Conservation (phyloP, 2,329 filamentous ascomycete genomes). For the Diplocarpon rosae region DNA sequence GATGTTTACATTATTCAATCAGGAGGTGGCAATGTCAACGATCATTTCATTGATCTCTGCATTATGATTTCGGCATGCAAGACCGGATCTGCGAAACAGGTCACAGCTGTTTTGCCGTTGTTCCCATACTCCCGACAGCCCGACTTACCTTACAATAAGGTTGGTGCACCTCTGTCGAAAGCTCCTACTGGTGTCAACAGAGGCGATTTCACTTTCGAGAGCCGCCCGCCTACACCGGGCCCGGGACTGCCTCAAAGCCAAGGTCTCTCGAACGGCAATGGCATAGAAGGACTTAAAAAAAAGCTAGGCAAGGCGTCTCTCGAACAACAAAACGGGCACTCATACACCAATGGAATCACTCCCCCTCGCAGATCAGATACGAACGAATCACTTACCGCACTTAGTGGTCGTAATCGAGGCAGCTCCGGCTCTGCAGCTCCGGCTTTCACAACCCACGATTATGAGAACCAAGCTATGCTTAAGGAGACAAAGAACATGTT, state of each 20-base stretch:
- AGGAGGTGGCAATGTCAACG: slow-evolving; percentile 85
- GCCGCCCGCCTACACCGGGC: slow-evolving; percentile 74
- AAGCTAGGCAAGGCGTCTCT: slow-evolving; percentile 59
- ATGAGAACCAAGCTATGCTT: slow-evolving; percentile 45
- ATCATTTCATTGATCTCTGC: slow-evolving; percentile 90
- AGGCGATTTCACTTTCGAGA: slow-evolving; percentile 78
- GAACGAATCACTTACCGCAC: slow-evolving; percentile 31
- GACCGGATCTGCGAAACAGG: slow-evolving; percentile 78
- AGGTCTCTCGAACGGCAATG: slow-evolving; percentile 46
- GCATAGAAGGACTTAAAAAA: slow-evolving; percentile 59
- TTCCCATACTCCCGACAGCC: slow-evolving; percentile 97
- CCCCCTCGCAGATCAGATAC: slow-evolving; percentile 28
- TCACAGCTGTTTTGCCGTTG: slow-evolving; percentile 86
- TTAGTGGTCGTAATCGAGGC: slow-evolving; percentile 20
- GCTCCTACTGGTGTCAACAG: slow-evolving; percentile 39
- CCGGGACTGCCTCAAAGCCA: slow-evolving; percentile 58
- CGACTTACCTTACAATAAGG: slow-evolving; percentile 94
- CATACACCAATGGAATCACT: slow-evolving; percentile 29
- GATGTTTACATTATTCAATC: slow-evolving; percentile 99
- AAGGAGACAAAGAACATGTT: slow-evolving; percentile 47
- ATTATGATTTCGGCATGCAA: slow-evolving; percentile 99
- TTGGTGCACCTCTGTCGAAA: slow-evolving; percentile 76
- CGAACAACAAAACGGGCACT: slow-evolving; percentile 41
- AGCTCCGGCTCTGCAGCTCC: slow-evolving; percentile 16
- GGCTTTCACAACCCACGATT: slow-evolving; percentile 51